These are phyloP conservation scores for Meyerozyma guilliermondii DNA, from an alignment of 1,139 yeast species.

Conservation along the genomic window DNA sequence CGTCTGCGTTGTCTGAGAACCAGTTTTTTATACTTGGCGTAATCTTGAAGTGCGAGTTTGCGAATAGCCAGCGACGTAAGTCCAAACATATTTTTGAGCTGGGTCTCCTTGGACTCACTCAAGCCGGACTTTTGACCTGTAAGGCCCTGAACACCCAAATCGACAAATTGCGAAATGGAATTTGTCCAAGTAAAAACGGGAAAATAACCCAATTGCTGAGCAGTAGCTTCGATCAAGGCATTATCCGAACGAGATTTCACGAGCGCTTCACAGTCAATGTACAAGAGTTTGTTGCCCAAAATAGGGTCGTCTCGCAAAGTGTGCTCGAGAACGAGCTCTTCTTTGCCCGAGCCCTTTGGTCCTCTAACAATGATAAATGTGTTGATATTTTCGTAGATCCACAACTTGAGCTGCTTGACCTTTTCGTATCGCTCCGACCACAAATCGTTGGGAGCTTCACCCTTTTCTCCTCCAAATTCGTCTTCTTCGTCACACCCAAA, in stretches of 20 bases:
- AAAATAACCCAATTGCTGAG: conserved; percentile 79
- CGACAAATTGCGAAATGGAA: conserved; percentile 71
- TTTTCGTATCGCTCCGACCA: conserved; percentile 73
- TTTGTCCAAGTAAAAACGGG: conserved; percentile 95
- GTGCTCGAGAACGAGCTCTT: conserved; percentile 69
- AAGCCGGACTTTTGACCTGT: conserved; percentile 95
- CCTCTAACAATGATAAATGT: conserved; percentile 89
- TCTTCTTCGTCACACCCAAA: conserved; percentile 3
- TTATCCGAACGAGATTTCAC: conserved; percentile 72
- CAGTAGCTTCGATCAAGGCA: conserved; percentile 59
- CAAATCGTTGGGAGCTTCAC: conserved; percentile 20
- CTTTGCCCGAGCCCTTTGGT: conserved; percentile 92
- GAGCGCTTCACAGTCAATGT: conserved; percentile 74
- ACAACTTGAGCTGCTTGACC: conserved; percentile 62
- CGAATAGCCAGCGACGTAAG: conserved; percentile 71
- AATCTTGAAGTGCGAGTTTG: conserved; percentile 53
- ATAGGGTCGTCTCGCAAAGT: conserved; percentile 46
- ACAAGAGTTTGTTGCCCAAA: conserved; percentile 51
- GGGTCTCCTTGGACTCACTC: conserved; percentile 80
- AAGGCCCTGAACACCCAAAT: conserved; percentile 80
- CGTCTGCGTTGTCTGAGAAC: conserved; percentile 15
- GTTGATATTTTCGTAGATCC: conserved; percentile 61
- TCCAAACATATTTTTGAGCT: conserved; percentile 74
- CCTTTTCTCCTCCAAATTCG: conserved; percentile 24
- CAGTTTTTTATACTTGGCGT: conserved; percentile 20